Evolutionary conservation across 805 yeast genomes (phyloP), one percentile per base, ranked within the genome.

Genomic region (Yamadazyma takamatsuzukensis): DNA sequence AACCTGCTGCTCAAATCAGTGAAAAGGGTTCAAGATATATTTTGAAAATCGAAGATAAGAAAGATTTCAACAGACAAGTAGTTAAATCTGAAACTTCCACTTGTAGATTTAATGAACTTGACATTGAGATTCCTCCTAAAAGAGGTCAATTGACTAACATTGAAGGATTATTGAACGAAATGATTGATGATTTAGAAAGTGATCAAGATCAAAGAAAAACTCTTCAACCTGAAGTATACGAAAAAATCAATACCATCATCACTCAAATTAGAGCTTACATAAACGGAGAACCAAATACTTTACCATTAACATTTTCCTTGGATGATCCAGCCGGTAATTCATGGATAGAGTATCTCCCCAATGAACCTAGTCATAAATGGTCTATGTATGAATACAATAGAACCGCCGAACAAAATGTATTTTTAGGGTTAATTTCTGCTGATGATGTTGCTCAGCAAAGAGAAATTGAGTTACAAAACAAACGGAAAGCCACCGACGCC

Each of bases 241-340:
- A 72, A 33, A 83, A 89, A 62, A 87, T 93, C 47, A 82, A 77
- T 26, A 77, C 65, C 15, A 78, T 90, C 39, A 70, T 88, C 36
- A 51, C 48, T 15, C 81, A 75, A 50, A 80, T 90, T 22, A 61
- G 68, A 44, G 59, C 70, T 5, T 75, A 72, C 33, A 64, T 86
- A 16, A 69, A 71, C n/a, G 90, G 87, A 36, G 79, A 80, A 39
- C 74, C 73, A 33, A 76, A 74, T 19, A 71, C 76, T 13, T 59
- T 85, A 33, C 97, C 97, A 2, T 51, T 90, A 41, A 83, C 94
- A 0, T 72, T 90, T 30, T 68, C 72, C 15, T 64, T 87, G 8
- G 96, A 89, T 57, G 98, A 93, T 59, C 97, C 98, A 18, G 76
- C 96, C 1, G 98, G 98, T 11, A 93, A 93, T 65, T 90, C 97